These are phyloP conservation scores for Ophiostoma angusticollis DNA, from an alignment of 2,329 filamentous ascomycete species.

Conservation along the genomic window DNA sequence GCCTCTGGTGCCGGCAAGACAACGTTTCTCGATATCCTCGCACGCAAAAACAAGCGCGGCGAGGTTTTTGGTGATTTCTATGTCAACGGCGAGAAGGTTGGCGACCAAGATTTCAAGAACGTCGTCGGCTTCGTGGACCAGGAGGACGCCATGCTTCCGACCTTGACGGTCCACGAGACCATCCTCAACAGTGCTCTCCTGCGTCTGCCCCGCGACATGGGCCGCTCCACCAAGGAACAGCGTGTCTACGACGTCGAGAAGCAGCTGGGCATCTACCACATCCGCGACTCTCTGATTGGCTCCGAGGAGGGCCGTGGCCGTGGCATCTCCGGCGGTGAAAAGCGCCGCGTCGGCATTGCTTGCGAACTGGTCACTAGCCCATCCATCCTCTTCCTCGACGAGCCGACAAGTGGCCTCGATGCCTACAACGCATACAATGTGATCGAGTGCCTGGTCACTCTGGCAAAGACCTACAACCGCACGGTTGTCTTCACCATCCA, in stretches of 20 bases:
- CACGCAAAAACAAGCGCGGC: slow-evolving; percentile 92
- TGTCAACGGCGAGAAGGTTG: slow-evolving; percentile 84
- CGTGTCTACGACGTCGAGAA: slow-evolving; percentile 86
- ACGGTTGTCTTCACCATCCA: slow-evolving; percentile 98
- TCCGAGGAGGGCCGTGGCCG: slow-evolving; percentile 90
- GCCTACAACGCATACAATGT: slow-evolving; percentile 98
- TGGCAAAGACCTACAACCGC: slow-evolving; percentile 92
- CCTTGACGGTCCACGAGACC: slow-evolving; percentile 92
- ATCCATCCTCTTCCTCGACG: slow-evolving; percentile 92
- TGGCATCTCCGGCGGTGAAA: slow-evolving; percentile 94
- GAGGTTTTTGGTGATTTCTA: slow-evolving; percentile 67
- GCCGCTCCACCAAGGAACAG: slow-evolving; percentile 73
- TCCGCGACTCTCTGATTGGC: slow-evolving; percentile 88
- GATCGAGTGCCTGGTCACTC: slow-evolving; percentile 83
- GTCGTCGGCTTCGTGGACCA: slow-evolving; percentile 97
- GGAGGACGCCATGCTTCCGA: slow-evolving; percentile 93
- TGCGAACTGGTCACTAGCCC: slow-evolving; percentile 96
- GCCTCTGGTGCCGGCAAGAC: slow-evolving; percentile 96
- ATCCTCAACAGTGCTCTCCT: slow-evolving; percentile 89
- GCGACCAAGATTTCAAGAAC: slow-evolving; percentile 72
- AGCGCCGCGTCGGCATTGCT: slow-evolving; percentile 88
- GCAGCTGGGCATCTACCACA: slow-evolving; percentile 87
- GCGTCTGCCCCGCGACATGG: slow-evolving; percentile 87
- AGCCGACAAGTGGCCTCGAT: slow-evolving; percentile 91
- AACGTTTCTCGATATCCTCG: slow-evolving; percentile 89